Evolutionary conservation across 2,329 filamentous ascomycete genomes (phyloP).

Genomic region (Harringtonia lauricola): DNA sequence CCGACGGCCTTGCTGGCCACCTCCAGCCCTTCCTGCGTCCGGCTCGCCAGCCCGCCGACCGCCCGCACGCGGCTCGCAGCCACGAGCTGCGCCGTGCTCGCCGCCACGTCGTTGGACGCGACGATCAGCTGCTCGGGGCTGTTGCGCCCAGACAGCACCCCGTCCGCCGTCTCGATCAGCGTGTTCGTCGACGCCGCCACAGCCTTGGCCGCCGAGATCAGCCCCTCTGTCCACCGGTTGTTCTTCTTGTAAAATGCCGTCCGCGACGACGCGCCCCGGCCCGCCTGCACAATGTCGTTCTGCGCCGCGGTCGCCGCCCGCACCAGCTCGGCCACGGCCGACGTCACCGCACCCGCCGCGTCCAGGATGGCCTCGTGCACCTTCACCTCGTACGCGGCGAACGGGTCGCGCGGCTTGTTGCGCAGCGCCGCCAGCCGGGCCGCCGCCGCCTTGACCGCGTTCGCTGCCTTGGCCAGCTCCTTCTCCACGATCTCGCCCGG

Average conservation of each 20-base stretch:
- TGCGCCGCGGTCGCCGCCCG: slow-evolving; percentile 89
- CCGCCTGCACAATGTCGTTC: slow-evolving; percentile 91
- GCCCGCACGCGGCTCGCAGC: slow-evolving; percentile 94
- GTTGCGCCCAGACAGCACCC: slow-evolving; percentile 84
- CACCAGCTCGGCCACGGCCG: slow-evolving; percentile 87
- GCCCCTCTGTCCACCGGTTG: slow-evolving; percentile 96
- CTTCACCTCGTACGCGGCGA: slow-evolving; percentile 90
- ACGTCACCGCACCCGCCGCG: slow-evolving; percentile 85
- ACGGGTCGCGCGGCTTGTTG: slow-evolving; percentile 93
- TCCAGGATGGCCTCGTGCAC: slow-evolving; percentile 94
- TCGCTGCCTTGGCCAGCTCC: slow-evolving; percentile 85
- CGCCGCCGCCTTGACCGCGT: slow-evolving; percentile 87
- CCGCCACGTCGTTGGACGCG: slow-evolving; percentile 92
- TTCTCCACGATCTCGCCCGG: slow-evolving; percentile 86
- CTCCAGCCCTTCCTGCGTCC: slow-evolving; percentile 87
- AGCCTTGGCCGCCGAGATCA: slow-evolving; percentile 94
- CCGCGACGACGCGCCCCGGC: slow-evolving; percentile 72
- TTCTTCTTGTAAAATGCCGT: slow-evolving; percentile 99
- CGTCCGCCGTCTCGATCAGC: slow-evolving; percentile 95
- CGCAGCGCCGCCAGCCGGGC: slow-evolving; percentile 82
- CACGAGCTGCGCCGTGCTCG: slow-evolving; percentile 91
- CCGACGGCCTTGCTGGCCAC: slow-evolving; percentile 88
- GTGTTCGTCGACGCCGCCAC: slow-evolving; percentile 90
- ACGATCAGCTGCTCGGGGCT: slow-evolving; percentile 96
- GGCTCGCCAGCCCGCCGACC: slow-evolving; percentile 73